These are phyloP conservation scores for Lenzites betulinus DNA, from an alignment of 768 basidiomycete genomes.

Conservation along the genomic window DNA sequence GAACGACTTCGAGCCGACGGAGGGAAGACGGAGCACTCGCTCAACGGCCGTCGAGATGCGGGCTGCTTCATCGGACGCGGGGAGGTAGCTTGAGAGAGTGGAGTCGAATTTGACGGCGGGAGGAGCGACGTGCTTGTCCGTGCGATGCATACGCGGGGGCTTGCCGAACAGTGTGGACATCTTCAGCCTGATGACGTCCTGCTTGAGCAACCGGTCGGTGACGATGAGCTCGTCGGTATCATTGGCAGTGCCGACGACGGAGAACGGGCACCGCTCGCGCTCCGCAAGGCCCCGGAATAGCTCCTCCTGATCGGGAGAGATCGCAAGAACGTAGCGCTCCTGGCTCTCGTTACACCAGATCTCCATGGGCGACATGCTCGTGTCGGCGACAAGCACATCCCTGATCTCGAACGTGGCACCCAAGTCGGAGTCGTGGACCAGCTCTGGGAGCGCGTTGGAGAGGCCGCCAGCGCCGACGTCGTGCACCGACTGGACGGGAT, in stretches of 20 bases:
- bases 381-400: conserved; percentile 89
- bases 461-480: conserved; percentile 98
- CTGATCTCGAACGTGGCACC: conserved; percentile 94
- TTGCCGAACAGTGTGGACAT: conserved; percentile 98
- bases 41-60: conserved; percentile 65
- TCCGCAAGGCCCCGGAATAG: conserved; percentile 76
- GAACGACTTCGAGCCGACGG: conserved; percentile 95
- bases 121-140: conserved; percentile 46
- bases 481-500: conserved; percentile 94
- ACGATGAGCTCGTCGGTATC: conserved; percentile 81
- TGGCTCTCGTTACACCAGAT: conserved; percentile 99
- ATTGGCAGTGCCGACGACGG: conserved; percentile 88
- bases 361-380: conserved; percentile 98
- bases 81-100: conserved; percentile 66
- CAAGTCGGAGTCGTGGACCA: conserved; percentile 93
- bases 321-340: conserved; percentile 94
- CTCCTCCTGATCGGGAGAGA: conserved; percentile 61
- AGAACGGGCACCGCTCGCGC: conserved; percentile 92
- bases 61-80: conserved; percentile 39
- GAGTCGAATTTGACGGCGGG: conserved; percentile 61
- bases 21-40: conserved; percentile 87
- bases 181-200: conserved; percentile 82
- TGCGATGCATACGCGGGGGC: conserved; percentile 86
- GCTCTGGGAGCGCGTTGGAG: conserved; percentile 94
- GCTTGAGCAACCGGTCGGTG: conserved; percentile 78